Evolutionary conservation across 2,329 filamentous ascomycete species (phyloP), one percentile per base, ranked within the genome.

Genomic region (Aureobasidium lini): DNA sequence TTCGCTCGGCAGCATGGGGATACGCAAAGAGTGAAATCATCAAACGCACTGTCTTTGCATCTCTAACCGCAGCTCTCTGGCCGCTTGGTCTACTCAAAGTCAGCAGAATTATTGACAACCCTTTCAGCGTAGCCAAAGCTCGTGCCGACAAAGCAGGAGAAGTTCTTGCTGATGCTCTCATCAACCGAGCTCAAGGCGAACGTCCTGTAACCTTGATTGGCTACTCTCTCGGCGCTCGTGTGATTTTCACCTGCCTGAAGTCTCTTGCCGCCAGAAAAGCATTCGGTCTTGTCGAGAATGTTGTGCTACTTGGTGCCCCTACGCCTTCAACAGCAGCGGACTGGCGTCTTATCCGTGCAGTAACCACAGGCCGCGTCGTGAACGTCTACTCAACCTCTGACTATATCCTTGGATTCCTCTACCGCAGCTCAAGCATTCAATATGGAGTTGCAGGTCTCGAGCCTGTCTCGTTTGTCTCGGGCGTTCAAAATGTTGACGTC

Each of bases 381-480:
- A 96, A 96, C 66, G 90, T 93, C 8, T 96, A 87, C 73, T 93
- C 89, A 1, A 84, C 87, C 56, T 92, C 94, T 62, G 92, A 96
- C 72, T 89, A 90, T 67, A 85, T 96, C 34, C 83, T 96, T 1
- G 91, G 85, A 1, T 93, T 96, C 69, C 77, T 96, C 16, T 96
- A 96, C 71, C 85, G 92, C 46, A 87, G 90, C 2, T 90, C 88
- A 42, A 91, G 86, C 61, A 82, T 95, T 31, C 87, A 94, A 64
- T 81, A 89, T 42, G 92, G 92, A 3, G 84, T 96, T 43, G 91
- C 91, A 0, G 93, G 92, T 0, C 76, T 97, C 1, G 88, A 96
- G 69, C 79, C 84, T 34, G 83, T 95, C 28, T n/a, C 46, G 10
- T 81, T 79, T 8, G 83, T 92, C 15, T 79, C 82, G 5, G 87